These are phyloP conservation scores for Nicotiana undulata DNA, from an alignment of 257 asterid genomes.

Conservation along the genomic window DNA sequence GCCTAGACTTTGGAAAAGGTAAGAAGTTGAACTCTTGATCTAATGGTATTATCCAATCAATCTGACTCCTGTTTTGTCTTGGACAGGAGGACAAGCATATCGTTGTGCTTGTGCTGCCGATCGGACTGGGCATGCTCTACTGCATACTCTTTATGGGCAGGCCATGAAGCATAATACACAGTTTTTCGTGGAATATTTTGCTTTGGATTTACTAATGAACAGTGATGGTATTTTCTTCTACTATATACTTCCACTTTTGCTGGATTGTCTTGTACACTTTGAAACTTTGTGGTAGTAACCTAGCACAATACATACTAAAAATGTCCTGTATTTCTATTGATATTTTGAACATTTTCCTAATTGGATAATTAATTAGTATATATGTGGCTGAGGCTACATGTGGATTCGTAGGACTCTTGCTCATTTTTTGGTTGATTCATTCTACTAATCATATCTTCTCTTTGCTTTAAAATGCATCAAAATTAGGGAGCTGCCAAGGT, in stretches of 20 bases:
- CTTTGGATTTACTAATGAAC: slow-evolving; percentile 77
- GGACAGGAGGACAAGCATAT: slow-evolving; percentile 91
- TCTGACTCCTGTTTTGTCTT: slow-evolving; percentile 8
- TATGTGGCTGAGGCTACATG: background rate
- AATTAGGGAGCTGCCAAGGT: slow-evolving; percentile 62
- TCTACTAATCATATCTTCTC: slow-evolving; percentile 1
- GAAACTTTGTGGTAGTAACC: background rate
- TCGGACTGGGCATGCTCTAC: slow-evolving; percentile 95
- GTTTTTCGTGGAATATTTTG: slow-evolving; percentile 92
- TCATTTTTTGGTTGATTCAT: background rate
- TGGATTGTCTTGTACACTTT: background rate
- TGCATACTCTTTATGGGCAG: slow-evolving; percentile 98
- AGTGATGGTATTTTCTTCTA: slow-evolving; percentile 60
- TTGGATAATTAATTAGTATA: background rate
- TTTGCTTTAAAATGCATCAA: background rate
- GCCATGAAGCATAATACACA: slow-evolving; percentile 98
- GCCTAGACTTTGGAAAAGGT: slow-evolving; percentile 94
- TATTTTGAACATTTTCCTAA: background rate
- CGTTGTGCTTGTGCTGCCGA: slow-evolving; percentile 99
- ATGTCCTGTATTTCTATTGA: background rate
- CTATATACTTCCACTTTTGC: background rate
- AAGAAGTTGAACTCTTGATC: background rate
- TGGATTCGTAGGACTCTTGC: background rate
- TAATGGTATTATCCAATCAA: background rate
- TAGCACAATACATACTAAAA: background rate